A percentile compares a stretch with the other conserved stretches of the same genome.
Conservation (phyloP, 2,329 filamentous ascomycete species). For the Pochonia chlamydosporia region DNA sequence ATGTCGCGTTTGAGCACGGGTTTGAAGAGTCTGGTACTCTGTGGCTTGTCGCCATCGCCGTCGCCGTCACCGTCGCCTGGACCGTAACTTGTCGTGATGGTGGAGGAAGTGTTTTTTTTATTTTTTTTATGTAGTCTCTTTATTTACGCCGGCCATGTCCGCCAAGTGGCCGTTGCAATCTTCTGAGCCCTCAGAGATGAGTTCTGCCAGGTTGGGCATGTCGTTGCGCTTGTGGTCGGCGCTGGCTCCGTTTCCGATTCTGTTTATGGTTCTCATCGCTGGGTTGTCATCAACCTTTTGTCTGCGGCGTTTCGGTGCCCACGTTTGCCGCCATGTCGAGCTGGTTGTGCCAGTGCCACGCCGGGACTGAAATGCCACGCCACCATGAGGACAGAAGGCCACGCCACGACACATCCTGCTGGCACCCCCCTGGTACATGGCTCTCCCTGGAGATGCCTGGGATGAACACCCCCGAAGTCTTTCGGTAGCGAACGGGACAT, state of each 20-base stretch:
- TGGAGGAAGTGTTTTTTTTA: too few relatives aligned
- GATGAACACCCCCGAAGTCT: neutral
- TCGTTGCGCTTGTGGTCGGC: neutral
- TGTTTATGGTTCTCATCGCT: neutral
- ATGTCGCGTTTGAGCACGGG: too few relatives aligned
- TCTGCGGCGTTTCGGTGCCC: neutral
- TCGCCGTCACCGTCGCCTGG: neutral
- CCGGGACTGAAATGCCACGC: slow-evolving; percentile 1
- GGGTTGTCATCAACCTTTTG: too few relatives aligned
- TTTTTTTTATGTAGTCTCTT: neutral
- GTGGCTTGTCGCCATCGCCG: neutral
- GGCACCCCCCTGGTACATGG: too few relatives aligned
- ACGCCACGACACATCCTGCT: neutral
- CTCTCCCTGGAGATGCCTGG: neutral
- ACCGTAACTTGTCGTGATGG: too few relatives aligned
- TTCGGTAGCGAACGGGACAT: neutral
- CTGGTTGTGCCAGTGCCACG: slow-evolving; percentile 1
- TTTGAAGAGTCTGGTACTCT: too few relatives aligned
- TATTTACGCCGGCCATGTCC: neutral
- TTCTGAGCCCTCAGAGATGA: neutral
- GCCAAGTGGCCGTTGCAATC: neutral
- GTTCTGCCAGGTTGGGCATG: neutral
- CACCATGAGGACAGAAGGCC: neutral
- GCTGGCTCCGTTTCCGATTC: neutral
- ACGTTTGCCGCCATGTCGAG: neutral